phyloP scores from a whole-genome alignment of 2,329 filamentous ascomycete genomes.

The Verticillium alfalfae region DNA sequence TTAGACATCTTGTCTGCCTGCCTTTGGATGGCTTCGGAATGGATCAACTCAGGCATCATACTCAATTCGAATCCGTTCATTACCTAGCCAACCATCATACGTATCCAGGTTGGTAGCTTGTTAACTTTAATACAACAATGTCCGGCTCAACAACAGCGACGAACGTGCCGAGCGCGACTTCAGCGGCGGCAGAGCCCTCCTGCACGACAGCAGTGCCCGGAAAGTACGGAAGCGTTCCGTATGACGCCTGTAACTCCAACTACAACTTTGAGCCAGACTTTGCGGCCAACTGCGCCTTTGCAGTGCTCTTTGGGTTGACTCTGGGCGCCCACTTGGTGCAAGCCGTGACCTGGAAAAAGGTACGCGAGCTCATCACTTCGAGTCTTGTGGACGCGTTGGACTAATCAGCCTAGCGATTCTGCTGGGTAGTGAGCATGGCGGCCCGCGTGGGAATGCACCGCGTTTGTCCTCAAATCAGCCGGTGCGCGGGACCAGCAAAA shows the following conservation, averaged over 20 bases:
- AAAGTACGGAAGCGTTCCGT: conserved; percentile 23
- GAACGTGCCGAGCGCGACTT: not conserved
- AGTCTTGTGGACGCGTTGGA: not conserved
- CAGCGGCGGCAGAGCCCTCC: not conserved
- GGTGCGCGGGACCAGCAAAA: conserved; percentile 32
- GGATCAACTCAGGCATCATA: too few species aligned
- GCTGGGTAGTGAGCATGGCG: conserved; percentile 30
- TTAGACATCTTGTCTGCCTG: not conserved
- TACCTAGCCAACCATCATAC: not conserved
- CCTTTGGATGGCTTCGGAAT: not conserved
- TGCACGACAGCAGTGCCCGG: conserved; percentile 26
- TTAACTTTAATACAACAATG: not conserved
- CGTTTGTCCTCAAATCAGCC: conserved; percentile 28
- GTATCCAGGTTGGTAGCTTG: not conserved
- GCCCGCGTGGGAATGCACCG: conserved; percentile 23
- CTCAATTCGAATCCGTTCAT: not conserved
- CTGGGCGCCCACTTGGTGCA: conserved; percentile 20
- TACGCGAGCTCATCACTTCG: not conserved
- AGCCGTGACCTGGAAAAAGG: conserved; percentile 24
- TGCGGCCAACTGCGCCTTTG: conserved; percentile 24
- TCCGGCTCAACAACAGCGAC: not conserved
- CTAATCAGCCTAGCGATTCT: conserved; percentile 18
- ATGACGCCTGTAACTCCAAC: conserved; percentile 23
- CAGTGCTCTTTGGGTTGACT: conserved; percentile 21
- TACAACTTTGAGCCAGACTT: conserved; percentile 26